Base-by-base conservation (phyloP, 108 stramenopile genomes). In the Fistulifera solaris region DNA sequence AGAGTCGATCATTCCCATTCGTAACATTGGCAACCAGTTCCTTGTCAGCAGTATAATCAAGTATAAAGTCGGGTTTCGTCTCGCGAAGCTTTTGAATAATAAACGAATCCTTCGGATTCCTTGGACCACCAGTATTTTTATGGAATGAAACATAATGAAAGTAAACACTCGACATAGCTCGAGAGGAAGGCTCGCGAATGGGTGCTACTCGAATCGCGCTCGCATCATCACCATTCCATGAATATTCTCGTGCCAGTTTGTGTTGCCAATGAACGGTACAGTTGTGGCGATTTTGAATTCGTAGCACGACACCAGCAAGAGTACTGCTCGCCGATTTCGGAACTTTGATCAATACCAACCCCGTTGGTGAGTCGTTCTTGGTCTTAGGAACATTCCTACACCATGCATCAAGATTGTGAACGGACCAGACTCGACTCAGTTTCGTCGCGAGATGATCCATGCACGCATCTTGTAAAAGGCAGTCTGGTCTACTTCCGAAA, bases 321-420 rank as follows among this genome's bases (percentile, higher is more conserved):
- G 72, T 73, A 26, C 63, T 59, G 14, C 62, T 64, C 14, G 67
- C 72, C 13, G 72, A 67, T 44, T 73, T 73, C 35, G 48, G 66
- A 23, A 52, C 63, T 40, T 73, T 73, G 53, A 68, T 35, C 31
- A 35, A 35, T 35, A 35, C 31, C 31, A 35, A 35, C 31, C 31
- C 31, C 31, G 31, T 6, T 8, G 31, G 31, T 8, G 31, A n/a
- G 31, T 8, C 6, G 8, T 35, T 35, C 31, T 35, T 35, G 6
- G 3, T 8, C 31, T 35, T 3, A 35, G 6, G 31, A 8, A 8
- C 31, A 3, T 35, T 35, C 8, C 3, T 35, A 35, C 31, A 35
- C 31, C 31, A 35, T 6, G 31, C 3, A 35, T 35, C 31, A 8
- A 35, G 8, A 35, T 35, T 35, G 8, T 35, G 31, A 35, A 35